These are phyloP conservation scores for Cercospora beticola DNA, from an alignment of 2,329 filamentous ascomycete species.

Conservation along the genomic window DNA sequence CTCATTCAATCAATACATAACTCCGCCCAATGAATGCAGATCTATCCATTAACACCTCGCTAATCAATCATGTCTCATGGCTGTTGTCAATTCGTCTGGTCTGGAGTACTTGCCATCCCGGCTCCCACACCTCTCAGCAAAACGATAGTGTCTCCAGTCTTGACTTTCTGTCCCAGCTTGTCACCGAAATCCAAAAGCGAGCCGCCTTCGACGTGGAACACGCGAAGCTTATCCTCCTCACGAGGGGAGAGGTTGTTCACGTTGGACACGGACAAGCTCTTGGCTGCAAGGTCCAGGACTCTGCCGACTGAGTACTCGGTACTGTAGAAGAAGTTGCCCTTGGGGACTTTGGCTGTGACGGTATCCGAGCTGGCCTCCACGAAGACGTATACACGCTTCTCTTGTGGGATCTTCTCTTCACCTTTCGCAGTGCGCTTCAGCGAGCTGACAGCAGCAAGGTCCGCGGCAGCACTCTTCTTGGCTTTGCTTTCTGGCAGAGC, in stretches of 20 bases:
- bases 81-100: conserved; percentile 22
- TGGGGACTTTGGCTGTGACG: conserved; percentile 77
- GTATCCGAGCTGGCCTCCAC: conserved; percentile 89
- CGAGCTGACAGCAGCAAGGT: conserved; percentile 68
- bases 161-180: conserved; percentile 70
- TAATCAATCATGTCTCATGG: background rate
- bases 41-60: background rate
- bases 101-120: conserved; percentile 40
- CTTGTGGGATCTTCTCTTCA: conserved; percentile 72
- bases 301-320: conserved; percentile 85
- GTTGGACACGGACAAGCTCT: conserved; percentile 75
- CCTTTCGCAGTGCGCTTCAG: conserved; percentile 89
- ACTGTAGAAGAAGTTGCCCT: conserved; percentile 52
- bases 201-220: conserved; percentile 92
- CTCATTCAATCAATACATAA: background rate
- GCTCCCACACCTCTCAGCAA: conserved; percentile 80
- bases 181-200: conserved; percentile 83
- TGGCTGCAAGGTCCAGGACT: conserved; percentile 75
- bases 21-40: background rate
- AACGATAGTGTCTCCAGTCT: conserved; percentile 86
- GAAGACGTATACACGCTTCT: conserved; percentile 86
- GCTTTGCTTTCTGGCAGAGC: conserved; percentile 57
- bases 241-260: conserved; percentile 75
- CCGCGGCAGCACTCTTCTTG: conserved; percentile 59
- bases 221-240: conserved; percentile 75